These are phyloP conservation scores for Annulohypoxylon maeteangense DNA, from an alignment of 495 filamentous ascomycete species.

Conservation along the genomic window DNA sequence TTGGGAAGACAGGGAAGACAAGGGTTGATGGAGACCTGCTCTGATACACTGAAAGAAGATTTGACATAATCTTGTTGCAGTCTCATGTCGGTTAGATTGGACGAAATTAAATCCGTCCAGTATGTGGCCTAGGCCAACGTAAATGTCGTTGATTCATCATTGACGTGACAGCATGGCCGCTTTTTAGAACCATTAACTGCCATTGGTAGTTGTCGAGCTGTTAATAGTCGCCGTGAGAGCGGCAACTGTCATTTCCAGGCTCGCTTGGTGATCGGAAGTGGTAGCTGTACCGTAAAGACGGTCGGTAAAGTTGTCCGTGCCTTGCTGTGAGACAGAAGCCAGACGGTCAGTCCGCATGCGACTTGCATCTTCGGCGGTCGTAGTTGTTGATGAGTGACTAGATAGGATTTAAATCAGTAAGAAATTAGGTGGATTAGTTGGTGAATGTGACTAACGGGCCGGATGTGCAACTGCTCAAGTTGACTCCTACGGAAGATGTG, in stretches of 20 bases:
- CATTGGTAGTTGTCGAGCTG: background rate
- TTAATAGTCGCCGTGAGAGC: background rate
- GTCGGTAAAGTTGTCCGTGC: constrained; percentile 6
- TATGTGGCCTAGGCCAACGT: background rate
- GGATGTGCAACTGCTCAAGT: constrained; percentile 6
- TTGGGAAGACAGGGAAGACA: background rate
- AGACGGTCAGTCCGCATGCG: constrained; percentile 6
- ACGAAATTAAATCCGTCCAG: background rate
- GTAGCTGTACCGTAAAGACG: background rate
- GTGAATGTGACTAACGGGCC: constrained; percentile 20
- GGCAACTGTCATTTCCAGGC: background rate
- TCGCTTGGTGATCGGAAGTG: constrained; percentile 11
- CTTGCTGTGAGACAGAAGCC: background rate
- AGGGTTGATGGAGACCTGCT: background rate
- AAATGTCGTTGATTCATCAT: constrained; percentile 10
- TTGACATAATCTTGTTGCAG: background rate
- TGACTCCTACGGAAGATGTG: constrained; percentile 12
- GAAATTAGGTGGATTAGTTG: background rate
- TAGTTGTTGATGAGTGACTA: constrained; percentile 4
- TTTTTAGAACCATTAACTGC: background rate
- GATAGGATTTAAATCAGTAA: constrained; percentile 6
- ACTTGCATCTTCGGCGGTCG: background rate
- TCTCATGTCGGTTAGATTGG: background rate
- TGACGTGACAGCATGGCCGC: background rate
- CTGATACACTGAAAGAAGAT: constrained; percentile 5